Conservation (phyloP, 169 alveolate species). For the Babesia gibsoni region DNA sequence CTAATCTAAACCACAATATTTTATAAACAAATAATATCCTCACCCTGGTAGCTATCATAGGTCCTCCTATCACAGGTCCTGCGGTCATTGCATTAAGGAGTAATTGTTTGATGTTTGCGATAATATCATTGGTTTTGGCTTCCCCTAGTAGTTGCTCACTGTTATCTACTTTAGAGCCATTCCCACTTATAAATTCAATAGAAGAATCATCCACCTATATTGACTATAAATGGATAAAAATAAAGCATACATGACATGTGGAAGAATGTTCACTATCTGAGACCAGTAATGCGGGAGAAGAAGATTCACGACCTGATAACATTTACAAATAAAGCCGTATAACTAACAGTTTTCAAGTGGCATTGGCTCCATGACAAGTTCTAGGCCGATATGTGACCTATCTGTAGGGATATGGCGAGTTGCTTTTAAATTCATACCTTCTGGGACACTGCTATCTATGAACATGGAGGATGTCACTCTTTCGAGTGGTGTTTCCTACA, state of each 20-base stretch:
- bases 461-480: slow-evolving; percentile 4
- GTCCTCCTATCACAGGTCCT: slow-evolving; percentile 34
- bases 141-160: background rate
- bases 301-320: too few species aligned
- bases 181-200: background rate
- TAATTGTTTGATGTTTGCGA: slow-evolving; percentile 9
- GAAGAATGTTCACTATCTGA: background rate
- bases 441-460: slow-evolving; percentile 11
- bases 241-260: background rate
- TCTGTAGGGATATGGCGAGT: too few species aligned
- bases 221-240: background rate
- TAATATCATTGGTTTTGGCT: slow-evolving; percentile 5
- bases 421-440: background rate
- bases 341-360: background rate
- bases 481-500: slow-evolving; percentile 5
- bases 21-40: background rate
- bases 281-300: background rate
- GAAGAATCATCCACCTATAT: background rate
- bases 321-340: background rate
- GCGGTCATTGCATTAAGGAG: slow-evolving; percentile 21
- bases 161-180: background rate
- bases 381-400: slow-evolving; percentile 22
- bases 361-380: slow-evolving; percentile 34
- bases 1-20: background rate
- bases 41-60: slow-evolving; percentile 18